Percentiles rank a stretch among this genome's conserved stretches.
Conservation (phyloP, 2,329 filamentous ascomycete species). For the Berkeleyomyces rouxiae region DNA sequence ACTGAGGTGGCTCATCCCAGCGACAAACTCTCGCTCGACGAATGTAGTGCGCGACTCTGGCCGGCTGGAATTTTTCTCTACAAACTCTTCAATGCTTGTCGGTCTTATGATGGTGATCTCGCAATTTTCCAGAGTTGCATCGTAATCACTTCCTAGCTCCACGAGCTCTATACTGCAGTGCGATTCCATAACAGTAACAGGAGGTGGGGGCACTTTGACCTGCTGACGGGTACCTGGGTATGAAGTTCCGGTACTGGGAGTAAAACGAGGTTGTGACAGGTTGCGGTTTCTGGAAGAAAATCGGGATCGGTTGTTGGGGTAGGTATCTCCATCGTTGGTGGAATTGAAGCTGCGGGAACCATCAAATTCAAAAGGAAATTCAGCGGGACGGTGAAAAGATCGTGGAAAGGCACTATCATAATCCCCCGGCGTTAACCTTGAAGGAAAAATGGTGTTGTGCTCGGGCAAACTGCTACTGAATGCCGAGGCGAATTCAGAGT, state of each 20-base stretch:
- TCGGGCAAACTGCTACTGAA: constrained; percentile 1
- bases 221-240: not conserved
- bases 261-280: not conserved
- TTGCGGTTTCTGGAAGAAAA: not conserved
- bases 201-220: not conserved
- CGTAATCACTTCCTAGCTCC: not conserved
- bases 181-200: not conserved
- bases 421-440: not conserved
- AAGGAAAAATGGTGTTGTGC: not conserved
- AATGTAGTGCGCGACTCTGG: constrained; percentile 22
- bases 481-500: not conserved
- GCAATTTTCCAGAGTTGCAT: not conserved
- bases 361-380: constrained; percentile 9
- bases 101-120: constrained; percentile 4
- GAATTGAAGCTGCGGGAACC: constrained; percentile 4
- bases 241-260: not conserved
- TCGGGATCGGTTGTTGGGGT: too few relatives aligned
- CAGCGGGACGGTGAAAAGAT: not conserved
- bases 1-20: constrained; percentile 19
- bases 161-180: not conserved
- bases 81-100: constrained; percentile 22
- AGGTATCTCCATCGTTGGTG: not conserved
- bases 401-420: not conserved
- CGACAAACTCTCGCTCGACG: not conserved
- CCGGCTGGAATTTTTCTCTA: constrained; percentile 26